A percentile compares a stretch with the other conserved stretches of the same genome.
Conservation (phyloP, 495 filamentous ascomycete genomes). For the Hypoxylon rickii region DNA sequence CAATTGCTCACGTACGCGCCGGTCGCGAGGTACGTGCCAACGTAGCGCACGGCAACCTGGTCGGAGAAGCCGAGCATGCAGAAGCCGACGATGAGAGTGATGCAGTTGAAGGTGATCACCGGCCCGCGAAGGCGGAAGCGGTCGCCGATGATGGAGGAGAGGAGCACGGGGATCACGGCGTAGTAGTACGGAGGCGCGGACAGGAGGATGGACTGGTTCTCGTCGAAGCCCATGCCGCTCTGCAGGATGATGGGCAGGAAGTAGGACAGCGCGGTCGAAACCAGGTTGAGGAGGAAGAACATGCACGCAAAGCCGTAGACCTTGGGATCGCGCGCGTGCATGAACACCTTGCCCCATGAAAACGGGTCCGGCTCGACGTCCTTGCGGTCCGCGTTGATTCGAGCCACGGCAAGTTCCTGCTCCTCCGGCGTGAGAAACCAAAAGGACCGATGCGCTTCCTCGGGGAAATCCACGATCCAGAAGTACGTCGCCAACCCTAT, state of each 20-base stretch:
- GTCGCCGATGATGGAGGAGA: slow-evolving; percentile 72
- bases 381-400: slow-evolving; percentile 67
- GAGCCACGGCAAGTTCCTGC: slow-evolving; percentile 56
- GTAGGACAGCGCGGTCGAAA: slow-evolving; percentile 69
- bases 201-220: slow-evolving; percentile 68
- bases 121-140: slow-evolving; percentile 66
- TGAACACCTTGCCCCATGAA: slow-evolving; percentile 60
- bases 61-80: slow-evolving; percentile 72
- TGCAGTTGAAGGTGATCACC: slow-evolving; percentile 73
- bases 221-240: slow-evolving; percentile 71
- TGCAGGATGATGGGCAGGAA: slow-evolving; percentile 75
- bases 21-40: slow-evolving; percentile 75
- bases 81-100: slow-evolving; percentile 73
- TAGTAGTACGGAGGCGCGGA: slow-evolving; percentile 80
- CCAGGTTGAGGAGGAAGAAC: slow-evolving; percentile 76
- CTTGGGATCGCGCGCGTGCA: slow-evolving; percentile 68
- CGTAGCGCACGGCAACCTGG: slow-evolving; percentile 71
- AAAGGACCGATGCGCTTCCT: slow-evolving; percentile 64
- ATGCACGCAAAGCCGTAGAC: slow-evolving; percentile 73
- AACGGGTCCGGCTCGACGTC: slow-evolving; percentile 68
- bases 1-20: slow-evolving; percentile 81
- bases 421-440: slow-evolving; percentile 65
- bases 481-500: slow-evolving; percentile 72
- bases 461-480: slow-evolving; percentile 84
- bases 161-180: slow-evolving; percentile 68